These are phyloP conservation scores for Phytophthora pseudosyringae DNA, from an alignment of 352 stramenopile species.

Conservation along the genomic window DNA sequence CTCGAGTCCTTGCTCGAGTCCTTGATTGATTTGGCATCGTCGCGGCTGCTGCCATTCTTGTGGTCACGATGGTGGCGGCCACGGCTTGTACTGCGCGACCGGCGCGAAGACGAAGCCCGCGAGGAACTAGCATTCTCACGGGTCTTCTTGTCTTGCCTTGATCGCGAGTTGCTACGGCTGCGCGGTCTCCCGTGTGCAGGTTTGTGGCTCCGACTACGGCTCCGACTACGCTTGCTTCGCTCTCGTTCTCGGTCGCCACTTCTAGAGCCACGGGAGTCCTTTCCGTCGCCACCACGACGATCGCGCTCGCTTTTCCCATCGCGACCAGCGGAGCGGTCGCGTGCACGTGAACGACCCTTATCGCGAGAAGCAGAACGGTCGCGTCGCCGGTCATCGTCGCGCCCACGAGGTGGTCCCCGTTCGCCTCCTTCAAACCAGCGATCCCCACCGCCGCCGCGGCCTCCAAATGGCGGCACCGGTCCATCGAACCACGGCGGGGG, in stretches of 20 bases:
- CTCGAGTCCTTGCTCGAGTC: slow-evolving; percentile 30
- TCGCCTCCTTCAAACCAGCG: slow-evolving; percentile 53
- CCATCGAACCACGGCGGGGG: slow-evolving; percentile 78
- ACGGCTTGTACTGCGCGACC: slow-evolving; percentile 59
- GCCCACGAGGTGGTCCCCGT: slow-evolving; percentile 37
- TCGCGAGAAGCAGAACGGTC: slow-evolving; percentile 47
- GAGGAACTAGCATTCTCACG: slow-evolving; percentile 46
- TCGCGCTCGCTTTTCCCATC: slow-evolving; percentile 46
- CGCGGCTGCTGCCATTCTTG: slow-evolving; percentile 33
- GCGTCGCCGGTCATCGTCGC: slow-evolving; percentile 52
- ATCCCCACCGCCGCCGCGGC: slow-evolving; percentile 47
- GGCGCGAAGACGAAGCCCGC: slow-evolving; percentile 34
- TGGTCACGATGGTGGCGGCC: slow-evolving; percentile 40
- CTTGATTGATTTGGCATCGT: slow-evolving; percentile 28
- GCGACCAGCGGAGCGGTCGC: slow-evolving; percentile 31
- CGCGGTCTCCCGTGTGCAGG: slow-evolving; percentile 40
- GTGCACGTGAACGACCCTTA: slow-evolving; percentile 34
- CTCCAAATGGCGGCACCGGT: slow-evolving; percentile 52
- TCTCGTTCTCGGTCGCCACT: slow-evolving; percentile 41
- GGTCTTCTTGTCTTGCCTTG: slow-evolving; percentile 18
- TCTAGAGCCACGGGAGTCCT: slow-evolving; percentile 33
- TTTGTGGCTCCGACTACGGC: slow-evolving; percentile 48
- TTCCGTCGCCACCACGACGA: slow-evolving; percentile 40
- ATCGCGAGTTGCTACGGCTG: slow-evolving; percentile 63
- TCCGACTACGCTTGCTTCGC: slow-evolving; percentile 44